Percentiles rank a stretch among this genome's conserved stretches.
Evolutionary conservation across 805 yeast species (phyloP).

Genomic region (Wickerhamiella shivajii): DNA sequence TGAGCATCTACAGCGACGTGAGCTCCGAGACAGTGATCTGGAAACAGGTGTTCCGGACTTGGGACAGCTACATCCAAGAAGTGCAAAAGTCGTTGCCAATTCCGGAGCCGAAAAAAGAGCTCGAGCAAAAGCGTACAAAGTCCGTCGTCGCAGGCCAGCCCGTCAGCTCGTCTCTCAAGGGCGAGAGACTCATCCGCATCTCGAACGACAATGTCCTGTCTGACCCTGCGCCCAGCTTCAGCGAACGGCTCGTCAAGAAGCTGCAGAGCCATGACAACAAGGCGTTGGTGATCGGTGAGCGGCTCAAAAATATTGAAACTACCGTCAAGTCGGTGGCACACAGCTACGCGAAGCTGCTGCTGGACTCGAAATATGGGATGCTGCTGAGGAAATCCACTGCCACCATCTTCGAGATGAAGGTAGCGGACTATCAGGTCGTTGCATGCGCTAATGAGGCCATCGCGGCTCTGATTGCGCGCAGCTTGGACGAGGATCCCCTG

Average conservation of each 20-base stretch:
- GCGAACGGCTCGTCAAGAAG: conserved; percentile 5
- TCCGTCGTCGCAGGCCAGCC: conserved; percentile 6
- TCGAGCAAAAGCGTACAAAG: background rate
- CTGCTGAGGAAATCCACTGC: conserved; percentile 25
- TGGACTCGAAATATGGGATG: conserved; percentile 17
- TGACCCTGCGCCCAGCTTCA: conserved; percentile 1
- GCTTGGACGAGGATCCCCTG: conserved; percentile 26
- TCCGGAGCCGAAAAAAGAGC: background rate
- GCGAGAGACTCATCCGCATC: conserved; percentile 16
- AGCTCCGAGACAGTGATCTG: conserved; percentile 23
- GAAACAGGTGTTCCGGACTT: conserved; percentile 19
- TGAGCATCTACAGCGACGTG: conserved; percentile 24
- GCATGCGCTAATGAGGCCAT: conserved; percentile 23
- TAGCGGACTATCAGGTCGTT: conserved; percentile 20
- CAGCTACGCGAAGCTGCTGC: background rate
- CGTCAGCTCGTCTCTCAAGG: conserved; percentile 17
- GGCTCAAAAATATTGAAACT: background rate
- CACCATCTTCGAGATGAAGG: conserved; percentile 16
- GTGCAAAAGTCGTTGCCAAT: background rate
- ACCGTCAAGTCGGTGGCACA: background rate
- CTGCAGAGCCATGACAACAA: background rate
- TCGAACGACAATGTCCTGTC: conserved; percentile 12
- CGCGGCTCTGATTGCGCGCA: conserved; percentile 21
- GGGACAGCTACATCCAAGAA: background rate
- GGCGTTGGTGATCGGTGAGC: background rate